A percentile compares a stretch with the other conserved stretches of the same genome.
phyloP scores from a whole-genome alignment of 2,329 filamentous ascomycete genomes.

The Fusarium gaditjirri region DNA sequence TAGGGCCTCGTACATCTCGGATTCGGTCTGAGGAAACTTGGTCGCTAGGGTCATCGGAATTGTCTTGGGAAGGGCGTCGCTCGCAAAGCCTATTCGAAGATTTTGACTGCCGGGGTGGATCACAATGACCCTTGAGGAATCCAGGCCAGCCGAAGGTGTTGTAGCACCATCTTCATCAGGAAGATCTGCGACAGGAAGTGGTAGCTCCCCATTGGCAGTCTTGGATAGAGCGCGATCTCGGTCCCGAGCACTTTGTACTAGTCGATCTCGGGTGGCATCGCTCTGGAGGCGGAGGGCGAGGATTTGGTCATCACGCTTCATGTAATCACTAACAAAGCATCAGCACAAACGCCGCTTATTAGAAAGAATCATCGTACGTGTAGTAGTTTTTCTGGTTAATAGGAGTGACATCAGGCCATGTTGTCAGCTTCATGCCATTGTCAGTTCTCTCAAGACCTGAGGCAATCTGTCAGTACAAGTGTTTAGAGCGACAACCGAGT shows the following conservation, averaged over 20 bases:
- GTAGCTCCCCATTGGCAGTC: constrained; percentile 73
- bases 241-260: constrained; percentile 88
- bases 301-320: constrained; percentile 97
- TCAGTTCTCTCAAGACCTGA: constrained; percentile 94
- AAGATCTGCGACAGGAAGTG: constrained; percentile 69
- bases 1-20: constrained; percentile 82
- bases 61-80: constrained; percentile 92
- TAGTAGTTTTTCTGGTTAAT: constrained; percentile 99
- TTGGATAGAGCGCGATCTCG: constrained; percentile 86
- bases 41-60: constrained; percentile 93
- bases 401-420: constrained; percentile 89
- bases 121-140: constrained; percentile 91
- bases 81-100: constrained; percentile 92
- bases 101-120: constrained; percentile 97
- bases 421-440: constrained; percentile 96
- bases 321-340: constrained; percentile 77
- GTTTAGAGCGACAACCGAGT: constrained; percentile 21
- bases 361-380: constrained; percentile 66
- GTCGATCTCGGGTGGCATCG: constrained; percentile 84
- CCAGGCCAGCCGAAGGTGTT: constrained; percentile 68
- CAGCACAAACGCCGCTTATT: constrained; percentile 15
- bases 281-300: constrained; percentile 87
- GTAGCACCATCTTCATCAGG: constrained; percentile 66
- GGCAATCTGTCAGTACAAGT: constrained; percentile 38
- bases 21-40: constrained; percentile 80